Evolutionary conservation across 176 grass and related monocot species (phyloP).

Genomic region (Guadua angustifolia): DNA sequence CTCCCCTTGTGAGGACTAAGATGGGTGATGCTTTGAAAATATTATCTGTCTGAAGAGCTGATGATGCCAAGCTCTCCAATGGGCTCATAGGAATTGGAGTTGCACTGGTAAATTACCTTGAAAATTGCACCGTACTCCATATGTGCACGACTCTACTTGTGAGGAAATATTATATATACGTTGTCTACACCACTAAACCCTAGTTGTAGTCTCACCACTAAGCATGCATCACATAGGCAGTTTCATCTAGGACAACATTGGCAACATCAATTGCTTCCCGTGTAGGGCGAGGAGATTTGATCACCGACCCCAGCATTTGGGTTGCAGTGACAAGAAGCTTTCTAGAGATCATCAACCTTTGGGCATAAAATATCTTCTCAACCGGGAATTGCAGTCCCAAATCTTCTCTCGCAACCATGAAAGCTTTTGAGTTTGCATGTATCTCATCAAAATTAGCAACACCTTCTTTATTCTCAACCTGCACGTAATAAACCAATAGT

Average conservation of each 20-base stretch:
- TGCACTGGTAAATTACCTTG: slow-evolving; percentile 51
- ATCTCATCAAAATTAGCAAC: slow-evolving; percentile 92
- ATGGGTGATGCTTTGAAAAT: slow-evolving; percentile 66
- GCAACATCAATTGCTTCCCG: slow-evolving; percentile 81
- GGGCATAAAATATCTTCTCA: slow-evolving; percentile 87
- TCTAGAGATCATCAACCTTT: slow-evolving; percentile 92
- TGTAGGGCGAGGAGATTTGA: slow-evolving; percentile 87
- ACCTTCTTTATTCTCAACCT: slow-evolving; percentile 93
- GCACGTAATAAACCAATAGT: neutral
- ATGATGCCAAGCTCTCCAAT: slow-evolving; percentile 91
- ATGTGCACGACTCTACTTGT: slow-evolving; percentile 55
- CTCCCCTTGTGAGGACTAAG: slow-evolving; percentile 84
- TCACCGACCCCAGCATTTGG: slow-evolving; percentile 94
- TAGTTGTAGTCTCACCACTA: slow-evolving; percentile 82
- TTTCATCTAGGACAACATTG: slow-evolving; percentile 84
- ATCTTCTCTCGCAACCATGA: slow-evolving; percentile 87
- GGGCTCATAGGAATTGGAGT: slow-evolving; percentile 67
- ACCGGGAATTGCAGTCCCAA: slow-evolving; percentile 91
- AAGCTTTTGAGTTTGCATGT: slow-evolving; percentile 79
- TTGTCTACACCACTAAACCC: slow-evolving; percentile 72
- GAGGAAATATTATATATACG: slow-evolving; percentile 66
- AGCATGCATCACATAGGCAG: slow-evolving; percentile 75
- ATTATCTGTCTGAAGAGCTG: slow-evolving; percentile 66
- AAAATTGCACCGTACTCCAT: slow-evolving; percentile 63
- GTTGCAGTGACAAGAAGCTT: slow-evolving; percentile 90